phyloP scores from a whole-genome alignment of 306 rosid genomes.

The Vicia sativa region DNA sequence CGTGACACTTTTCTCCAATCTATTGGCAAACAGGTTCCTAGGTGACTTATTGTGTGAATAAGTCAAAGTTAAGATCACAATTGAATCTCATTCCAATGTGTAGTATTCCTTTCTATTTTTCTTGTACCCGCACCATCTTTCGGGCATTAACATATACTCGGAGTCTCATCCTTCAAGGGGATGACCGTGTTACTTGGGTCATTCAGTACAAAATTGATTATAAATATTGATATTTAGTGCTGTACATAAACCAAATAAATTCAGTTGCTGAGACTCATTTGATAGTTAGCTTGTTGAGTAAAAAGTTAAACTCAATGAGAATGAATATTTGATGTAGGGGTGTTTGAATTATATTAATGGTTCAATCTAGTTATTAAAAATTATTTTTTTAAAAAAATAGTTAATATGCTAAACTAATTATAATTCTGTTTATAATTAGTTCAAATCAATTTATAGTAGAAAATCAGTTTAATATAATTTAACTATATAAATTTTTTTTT shows the following conservation, averaged over 20 bases:
- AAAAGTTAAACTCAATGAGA: background rate
- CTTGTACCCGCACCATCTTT: background rate
- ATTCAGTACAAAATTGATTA: conserved; percentile 2
- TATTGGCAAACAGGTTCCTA: conserved; percentile 34
- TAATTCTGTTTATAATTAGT: too few relatives aligned
- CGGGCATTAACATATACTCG: conserved; percentile 7
- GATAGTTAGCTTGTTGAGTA: background rate
- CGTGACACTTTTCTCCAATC: conserved; percentile 2
- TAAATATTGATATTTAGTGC: background rate
- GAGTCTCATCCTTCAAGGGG: background rate
- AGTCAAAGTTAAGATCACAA: conserved; percentile 21
- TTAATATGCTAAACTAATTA: too few relatives aligned
- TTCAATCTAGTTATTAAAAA: too few relatives aligned
- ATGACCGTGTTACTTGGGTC: conserved; percentile 7
- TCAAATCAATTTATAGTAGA: too few relatives aligned
- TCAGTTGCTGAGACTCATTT: background rate
- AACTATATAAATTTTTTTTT: too few relatives aligned
- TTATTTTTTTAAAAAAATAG: too few relatives aligned
- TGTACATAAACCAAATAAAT: background rate
- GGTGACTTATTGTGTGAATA: conserved; percentile 11
- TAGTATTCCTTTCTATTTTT: conserved; percentile 18
- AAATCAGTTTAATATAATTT: too few relatives aligned
- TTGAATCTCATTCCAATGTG: conserved; percentile 20
- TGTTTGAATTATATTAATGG: too few relatives aligned
- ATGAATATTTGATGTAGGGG: too few relatives aligned